Evolutionary conservation across 1,139 yeast genomes (phyloP).

Genomic region (Yamadazyma kanchanaburiensis): DNA sequence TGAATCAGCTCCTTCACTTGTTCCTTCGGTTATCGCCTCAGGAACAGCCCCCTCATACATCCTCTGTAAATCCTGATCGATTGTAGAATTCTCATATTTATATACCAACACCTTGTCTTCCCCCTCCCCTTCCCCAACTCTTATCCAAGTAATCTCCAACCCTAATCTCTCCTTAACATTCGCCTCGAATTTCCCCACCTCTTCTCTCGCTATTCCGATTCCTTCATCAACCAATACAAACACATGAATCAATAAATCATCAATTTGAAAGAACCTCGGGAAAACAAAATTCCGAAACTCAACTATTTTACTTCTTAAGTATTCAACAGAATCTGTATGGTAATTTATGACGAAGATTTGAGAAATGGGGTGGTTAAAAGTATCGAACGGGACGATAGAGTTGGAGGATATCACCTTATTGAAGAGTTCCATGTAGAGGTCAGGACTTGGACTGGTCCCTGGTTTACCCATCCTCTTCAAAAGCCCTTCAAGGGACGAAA

Average conservation of each 20-base stretch:
- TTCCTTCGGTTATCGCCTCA: too few relatives aligned
- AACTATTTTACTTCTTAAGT: slow-evolving; percentile 35
- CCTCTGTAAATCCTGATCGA: slow-evolving; percentile 52
- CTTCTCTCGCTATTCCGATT: slow-evolving; percentile 17
- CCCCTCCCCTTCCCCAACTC: slow-evolving; percentile 15
- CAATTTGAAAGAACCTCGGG: slow-evolving; percentile 59
- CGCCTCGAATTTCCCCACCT: slow-evolving; percentile 29
- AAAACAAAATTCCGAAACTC: slow-evolving; percentile 42
- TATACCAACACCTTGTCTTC: slow-evolving; percentile 8
- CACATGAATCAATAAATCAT: slow-evolving; percentile 51
- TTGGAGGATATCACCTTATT: slow-evolving; percentile 60
- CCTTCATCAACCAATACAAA: slow-evolving; percentile 36
- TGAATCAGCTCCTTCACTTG: too few relatives aligned
- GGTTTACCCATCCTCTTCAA: slow-evolving; percentile 17
- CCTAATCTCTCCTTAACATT: slow-evolving; percentile 24
- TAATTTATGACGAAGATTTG: slow-evolving; percentile 65
- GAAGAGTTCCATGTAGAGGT: slow-evolving; percentile 57
- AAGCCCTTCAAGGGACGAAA: slow-evolving; percentile 35
- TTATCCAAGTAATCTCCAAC: slow-evolving; percentile 26
- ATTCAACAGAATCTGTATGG: slow-evolving; percentile 46
- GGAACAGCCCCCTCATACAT: slow-evolving; percentile 21
- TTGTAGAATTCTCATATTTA: slow-evolving; percentile 39
- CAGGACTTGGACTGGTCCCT: slow-evolving; percentile 10
- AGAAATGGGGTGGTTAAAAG: slow-evolving; percentile 85
- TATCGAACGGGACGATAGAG: slow-evolving; percentile 75